These are phyloP conservation scores for Podospora fimiseda DNA, from an alignment of 495 filamentous ascomycete species.

Conservation along the genomic window DNA sequence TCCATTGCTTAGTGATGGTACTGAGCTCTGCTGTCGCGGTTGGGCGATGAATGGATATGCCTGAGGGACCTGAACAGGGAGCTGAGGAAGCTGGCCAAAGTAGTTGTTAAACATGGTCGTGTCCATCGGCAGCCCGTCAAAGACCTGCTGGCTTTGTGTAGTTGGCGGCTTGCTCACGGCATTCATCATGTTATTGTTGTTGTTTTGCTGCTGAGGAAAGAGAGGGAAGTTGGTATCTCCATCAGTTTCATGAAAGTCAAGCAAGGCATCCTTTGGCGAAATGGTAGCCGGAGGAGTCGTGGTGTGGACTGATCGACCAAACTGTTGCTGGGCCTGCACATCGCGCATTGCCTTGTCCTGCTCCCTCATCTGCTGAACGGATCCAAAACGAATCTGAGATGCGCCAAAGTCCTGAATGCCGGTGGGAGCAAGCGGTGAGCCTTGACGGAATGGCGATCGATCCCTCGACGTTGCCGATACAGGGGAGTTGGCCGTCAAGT, in stretches of 20 bases:
- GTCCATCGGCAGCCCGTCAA: slow-evolving; percentile 42
- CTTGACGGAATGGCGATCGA: slow-evolving; percentile 75
- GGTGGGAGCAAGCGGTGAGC: slow-evolving; percentile 58
- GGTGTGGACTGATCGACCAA: slow-evolving; percentile 38
- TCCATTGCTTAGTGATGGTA: slow-evolving; percentile 30
- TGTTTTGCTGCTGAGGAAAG: slow-evolving; percentile 49
- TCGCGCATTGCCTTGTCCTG: slow-evolving; percentile 55
- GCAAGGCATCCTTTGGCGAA: slow-evolving; percentile 86
- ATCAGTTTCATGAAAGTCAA: slow-evolving; percentile 73
- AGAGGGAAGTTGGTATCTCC: slow-evolving; percentile 63
- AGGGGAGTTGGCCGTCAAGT: slow-evolving; percentile 51
- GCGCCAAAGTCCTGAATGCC: slow-evolving; percentile 39
- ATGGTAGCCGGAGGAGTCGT: slow-evolving; percentile 81
- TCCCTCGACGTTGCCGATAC: slow-evolving; percentile 52
- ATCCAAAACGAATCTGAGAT: slow-evolving; percentile 42
- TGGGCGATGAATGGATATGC: slow-evolving; percentile 52
- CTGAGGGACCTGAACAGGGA: slow-evolving; percentile 39
- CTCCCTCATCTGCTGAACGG: slow-evolving; percentile 54
- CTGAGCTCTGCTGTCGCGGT: slow-evolving; percentile 41
- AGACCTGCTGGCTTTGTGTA: slow-evolving; percentile 28
- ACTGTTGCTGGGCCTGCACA: slow-evolving; percentile 47
- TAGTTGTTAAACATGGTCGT: slow-evolving; percentile 34
- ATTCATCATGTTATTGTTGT: slow-evolving; percentile 24
- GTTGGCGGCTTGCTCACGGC: slow-evolving; percentile 23
- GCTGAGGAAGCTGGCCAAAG: slow-evolving; percentile 32